Evolutionary conservation across 2,329 filamentous ascomycete species (phyloP).

Genomic region (Tolypocladium amazonense): DNA sequence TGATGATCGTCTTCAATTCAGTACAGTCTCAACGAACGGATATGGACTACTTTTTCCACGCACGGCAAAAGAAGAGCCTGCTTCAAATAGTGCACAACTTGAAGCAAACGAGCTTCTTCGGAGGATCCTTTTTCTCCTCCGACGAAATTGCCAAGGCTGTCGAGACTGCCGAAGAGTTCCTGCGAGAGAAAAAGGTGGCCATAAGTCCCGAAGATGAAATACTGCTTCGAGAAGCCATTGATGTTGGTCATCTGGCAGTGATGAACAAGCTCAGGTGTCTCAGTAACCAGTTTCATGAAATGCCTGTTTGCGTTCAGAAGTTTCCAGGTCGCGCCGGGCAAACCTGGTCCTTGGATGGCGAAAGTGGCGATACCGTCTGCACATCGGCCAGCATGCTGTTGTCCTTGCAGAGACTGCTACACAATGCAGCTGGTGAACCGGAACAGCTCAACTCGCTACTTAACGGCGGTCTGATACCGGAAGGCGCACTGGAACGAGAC

Average conservation of each 20-base stretch:
- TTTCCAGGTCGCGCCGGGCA: slow-evolving; percentile 52
- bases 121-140: slow-evolving; percentile 62
- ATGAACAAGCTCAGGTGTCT: slow-evolving; percentile 52
- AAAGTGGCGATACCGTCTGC: slow-evolving; percentile 36
- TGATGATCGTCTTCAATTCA: slow-evolving; percentile 75
- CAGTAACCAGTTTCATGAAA: slow-evolving; percentile 62
- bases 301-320: slow-evolving; percentile 60
- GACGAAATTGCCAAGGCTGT: slow-evolving; percentile 54
- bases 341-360: slow-evolving; percentile 57
- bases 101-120: slow-evolving; percentile 75
- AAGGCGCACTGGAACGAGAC: slow-evolving; percentile 25
- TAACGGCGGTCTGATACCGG: slow-evolving; percentile 31
- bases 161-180: slow-evolving; percentile 56
- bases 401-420: slow-evolving; percentile 41
- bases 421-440: slow-evolving; percentile 31
- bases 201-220: slow-evolving; percentile 50
- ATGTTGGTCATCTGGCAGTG: slow-evolving; percentile 48
- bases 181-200: slow-evolving; percentile 47
- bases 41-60: slow-evolving; percentile 81
- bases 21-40: slow-evolving; percentile 80
- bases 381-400: slow-evolving; percentile 40
- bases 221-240: slow-evolving; percentile 54
- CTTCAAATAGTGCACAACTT: slow-evolving; percentile 65
- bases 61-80: slow-evolving; percentile 56
- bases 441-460: slow-evolving; percentile 36